These are phyloP conservation scores for Gymnopilus dilepis DNA, from an alignment of 768 basidiomycete species.

Conservation along the genomic window DNA sequence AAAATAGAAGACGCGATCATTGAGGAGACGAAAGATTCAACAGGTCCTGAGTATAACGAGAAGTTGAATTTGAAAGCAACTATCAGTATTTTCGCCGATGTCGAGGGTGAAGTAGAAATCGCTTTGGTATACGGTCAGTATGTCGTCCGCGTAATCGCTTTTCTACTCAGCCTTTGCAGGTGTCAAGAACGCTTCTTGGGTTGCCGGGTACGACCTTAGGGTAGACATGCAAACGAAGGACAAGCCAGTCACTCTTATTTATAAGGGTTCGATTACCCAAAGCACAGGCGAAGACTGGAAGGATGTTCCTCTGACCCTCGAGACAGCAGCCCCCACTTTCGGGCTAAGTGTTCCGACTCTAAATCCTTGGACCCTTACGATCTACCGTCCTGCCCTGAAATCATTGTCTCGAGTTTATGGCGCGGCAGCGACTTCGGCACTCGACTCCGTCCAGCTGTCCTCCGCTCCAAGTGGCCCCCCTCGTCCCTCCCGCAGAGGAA, in stretches of 20 bases:
- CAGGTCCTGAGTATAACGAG: conserved; percentile 24
- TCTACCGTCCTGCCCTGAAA: conserved; percentile 18
- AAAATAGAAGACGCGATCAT: conserved; percentile 29
- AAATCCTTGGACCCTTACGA: conserved; percentile 41
- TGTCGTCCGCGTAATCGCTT: neutral
- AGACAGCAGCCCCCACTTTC: conserved; percentile 49
- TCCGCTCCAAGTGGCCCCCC: neutral
- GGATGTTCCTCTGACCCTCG: conserved; percentile 46
- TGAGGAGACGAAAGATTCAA: conserved; percentile 28
- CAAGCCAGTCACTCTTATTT: conserved; percentile 41
- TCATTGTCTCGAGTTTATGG: neutral
- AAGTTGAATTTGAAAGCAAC: conserved; percentile 35
- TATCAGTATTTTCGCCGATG: conserved; percentile 43
- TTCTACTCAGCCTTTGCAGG: conserved; percentile 28
- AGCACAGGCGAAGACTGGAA: conserved; percentile 52
- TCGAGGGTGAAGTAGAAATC: conserved; percentile 43
- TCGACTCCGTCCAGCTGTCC: neutral
- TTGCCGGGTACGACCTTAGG: conserved; percentile 46
- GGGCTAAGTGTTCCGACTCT: conserved; percentile 43
- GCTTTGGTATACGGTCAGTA: conserved; percentile 44
- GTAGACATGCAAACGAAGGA: conserved; percentile 47
- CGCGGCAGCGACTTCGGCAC: too few relatives aligned
- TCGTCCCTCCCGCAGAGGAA: neutral
- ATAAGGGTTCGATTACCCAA: conserved; percentile 47
- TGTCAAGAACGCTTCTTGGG: conserved; percentile 43